Conservation (phyloP, 192 early-diverging fungal species). For the Geranomyces michiganensis region DNA sequence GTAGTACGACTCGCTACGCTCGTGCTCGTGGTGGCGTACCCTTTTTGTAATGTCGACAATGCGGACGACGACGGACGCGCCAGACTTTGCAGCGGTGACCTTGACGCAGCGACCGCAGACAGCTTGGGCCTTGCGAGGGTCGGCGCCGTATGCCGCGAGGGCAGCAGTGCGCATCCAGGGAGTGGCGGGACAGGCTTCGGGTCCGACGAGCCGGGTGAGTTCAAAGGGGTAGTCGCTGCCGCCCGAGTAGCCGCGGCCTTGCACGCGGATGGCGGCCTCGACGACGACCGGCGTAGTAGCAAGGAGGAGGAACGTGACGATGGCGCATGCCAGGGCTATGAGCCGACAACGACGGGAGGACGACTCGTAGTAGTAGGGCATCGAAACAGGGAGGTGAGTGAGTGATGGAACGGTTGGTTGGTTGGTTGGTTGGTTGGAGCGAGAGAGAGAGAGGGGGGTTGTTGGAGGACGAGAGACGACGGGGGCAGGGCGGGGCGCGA, state of each 20-base stretch:
- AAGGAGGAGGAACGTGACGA: conserved; percentile 1
- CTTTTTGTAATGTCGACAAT: conserved; percentile 26
- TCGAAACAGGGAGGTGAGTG: not conserved
- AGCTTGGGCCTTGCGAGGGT: conserved; percentile 13
- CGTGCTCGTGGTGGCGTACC: conserved; percentile 13
- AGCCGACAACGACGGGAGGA: not conserved
- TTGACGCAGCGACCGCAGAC: conserved; percentile 27
- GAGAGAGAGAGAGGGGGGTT: too few species aligned
- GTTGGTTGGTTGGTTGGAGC: too few species aligned
- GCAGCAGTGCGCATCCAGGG: conserved; percentile 8
- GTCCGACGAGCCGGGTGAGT: conserved; percentile 27
- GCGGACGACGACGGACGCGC: conserved; percentile 12
- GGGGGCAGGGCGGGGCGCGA: too few species aligned
- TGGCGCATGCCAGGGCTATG: not conserved
- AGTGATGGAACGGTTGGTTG: not conserved
- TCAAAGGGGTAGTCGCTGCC: conserved; percentile 27
- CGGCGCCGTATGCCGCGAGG: conserved; percentile 25
- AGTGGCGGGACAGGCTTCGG: conserved; percentile 23
- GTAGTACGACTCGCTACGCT: too few species aligned
- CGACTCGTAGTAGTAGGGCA: not conserved
- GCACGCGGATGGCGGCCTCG: conserved; percentile 21
- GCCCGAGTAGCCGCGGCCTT: conserved; percentile 23
- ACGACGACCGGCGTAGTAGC: conserved; percentile 4
- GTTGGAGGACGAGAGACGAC: too few species aligned
- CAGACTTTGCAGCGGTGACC: conserved; percentile 6